These are phyloP conservation scores for Vitis hybrid DNA, from an alignment of 177 flowering plant genomes.

Conservation along the genomic window DNA sequence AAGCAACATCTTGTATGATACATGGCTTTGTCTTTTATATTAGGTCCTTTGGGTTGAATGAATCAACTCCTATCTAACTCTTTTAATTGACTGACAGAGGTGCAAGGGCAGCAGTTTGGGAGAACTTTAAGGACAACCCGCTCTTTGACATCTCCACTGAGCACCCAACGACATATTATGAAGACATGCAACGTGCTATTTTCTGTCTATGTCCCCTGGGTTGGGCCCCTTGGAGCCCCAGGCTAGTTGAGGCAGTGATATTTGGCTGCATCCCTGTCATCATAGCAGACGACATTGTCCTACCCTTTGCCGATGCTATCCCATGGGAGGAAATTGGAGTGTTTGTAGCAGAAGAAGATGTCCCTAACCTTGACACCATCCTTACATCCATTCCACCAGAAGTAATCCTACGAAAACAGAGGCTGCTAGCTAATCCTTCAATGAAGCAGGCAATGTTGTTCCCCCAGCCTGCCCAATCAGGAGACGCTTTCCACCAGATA, in stretches of 20 bases:
- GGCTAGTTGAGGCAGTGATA: constrained; percentile 79
- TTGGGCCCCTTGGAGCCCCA: constrained; percentile 94
- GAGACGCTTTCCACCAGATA: constrained; percentile 86
- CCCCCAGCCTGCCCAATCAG: constrained; percentile 68
- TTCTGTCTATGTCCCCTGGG: constrained; percentile 87
- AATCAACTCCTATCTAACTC: background rate
- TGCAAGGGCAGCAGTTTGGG: constrained; percentile 82
- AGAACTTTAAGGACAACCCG: constrained; percentile 77
- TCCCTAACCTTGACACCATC: constrained; percentile 65
- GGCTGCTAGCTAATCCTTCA: constrained; percentile 77
- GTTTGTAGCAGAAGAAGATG: constrained; percentile 72
- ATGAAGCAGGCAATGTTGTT: constrained; percentile 84
- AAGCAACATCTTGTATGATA: background rate
- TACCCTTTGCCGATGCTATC: constrained; percentile 86
- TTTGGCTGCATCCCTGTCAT: constrained; percentile 87
- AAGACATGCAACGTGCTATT: constrained; percentile 83
- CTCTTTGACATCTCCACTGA: constrained; percentile 79
- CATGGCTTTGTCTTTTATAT: background rate
- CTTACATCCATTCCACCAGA: constrained; percentile 67
- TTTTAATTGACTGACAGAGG: constrained; percentile 44
- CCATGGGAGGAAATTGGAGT: constrained; percentile 91
- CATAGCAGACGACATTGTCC: constrained; percentile 81
- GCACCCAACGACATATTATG: constrained; percentile 76
- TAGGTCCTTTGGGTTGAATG: background rate
- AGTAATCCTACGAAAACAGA: constrained; percentile 66